Conservation (phyloP, 2,329 filamentous ascomycete species). For the Colletotrichum sp. region DNA sequence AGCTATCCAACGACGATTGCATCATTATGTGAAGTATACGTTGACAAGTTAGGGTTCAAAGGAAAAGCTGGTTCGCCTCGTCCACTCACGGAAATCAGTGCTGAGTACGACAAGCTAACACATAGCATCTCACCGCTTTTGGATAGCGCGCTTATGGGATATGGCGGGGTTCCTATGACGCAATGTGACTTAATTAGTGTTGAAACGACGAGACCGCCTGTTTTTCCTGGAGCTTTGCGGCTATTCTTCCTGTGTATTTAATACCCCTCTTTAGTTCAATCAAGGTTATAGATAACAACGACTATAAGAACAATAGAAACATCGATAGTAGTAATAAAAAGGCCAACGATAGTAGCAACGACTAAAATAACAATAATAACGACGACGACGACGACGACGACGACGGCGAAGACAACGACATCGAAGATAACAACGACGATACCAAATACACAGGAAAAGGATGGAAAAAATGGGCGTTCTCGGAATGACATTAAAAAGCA, state of each 20-base stretch:
- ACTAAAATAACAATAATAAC: no score
- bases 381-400: no score
- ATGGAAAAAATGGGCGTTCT: no score
- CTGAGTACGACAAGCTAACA: background rate
- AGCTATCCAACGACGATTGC: background rate
- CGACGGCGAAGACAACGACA: background rate
- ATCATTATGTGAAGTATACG: fast-evolving
- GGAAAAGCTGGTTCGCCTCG: fast-evolving
- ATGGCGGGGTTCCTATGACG: background rate
- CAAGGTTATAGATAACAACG: no score
- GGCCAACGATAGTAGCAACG: background rate
- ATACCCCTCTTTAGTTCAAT: background rate
- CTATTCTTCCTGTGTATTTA: fast-evolving
- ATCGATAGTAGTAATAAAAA: fast-evolving
- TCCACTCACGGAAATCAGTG: background rate
- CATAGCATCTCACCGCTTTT: background rate
- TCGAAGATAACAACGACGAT: no score
- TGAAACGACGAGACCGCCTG: background rate
- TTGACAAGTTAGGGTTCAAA: background rate
- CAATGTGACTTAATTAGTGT: background rate
- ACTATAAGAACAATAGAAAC: background rate
- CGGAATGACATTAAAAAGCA: no score
- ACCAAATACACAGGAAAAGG: no score
- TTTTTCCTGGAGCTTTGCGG: fast-evolving
- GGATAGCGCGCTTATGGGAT: background rate